Evolutionary conservation across 768 basidiomycete genomes (phyloP), one percentile per base, ranked within the genome.

Genomic region (Rhodotorula toruloides): DNA sequence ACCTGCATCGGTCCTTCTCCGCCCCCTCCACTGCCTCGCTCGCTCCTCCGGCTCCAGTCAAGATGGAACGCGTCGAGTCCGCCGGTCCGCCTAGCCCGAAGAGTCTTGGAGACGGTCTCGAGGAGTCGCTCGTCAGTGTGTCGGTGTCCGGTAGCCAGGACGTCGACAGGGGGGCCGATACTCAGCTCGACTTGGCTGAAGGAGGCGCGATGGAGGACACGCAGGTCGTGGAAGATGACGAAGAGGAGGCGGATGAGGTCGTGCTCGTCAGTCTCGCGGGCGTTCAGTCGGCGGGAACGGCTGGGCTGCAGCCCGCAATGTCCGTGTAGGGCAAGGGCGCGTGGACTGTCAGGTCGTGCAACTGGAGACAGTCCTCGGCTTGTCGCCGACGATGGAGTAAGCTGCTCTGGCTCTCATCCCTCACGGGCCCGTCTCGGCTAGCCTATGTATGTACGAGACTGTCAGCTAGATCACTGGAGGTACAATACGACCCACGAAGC

Each of bases 251-350:
- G n/a, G n/a, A n/a, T n/a, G n/a, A n/a, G 50, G 32, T 52, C 50
- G 31, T 52, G 50, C 50, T 52, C 10, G 50, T 52, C 21, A 49
- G 48, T n/a, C n/a, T n/a, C n/a, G n/a, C n/a, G n/a, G n/a, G n/a
- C n/a, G n/a, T n/a, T n/a, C n/a, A n/a, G n/a, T n/a, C n/a, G n/a
- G n/a, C n/a, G n/a, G n/a, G n/a, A n/a, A n/a, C n/a, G n/a, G n/a
- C n/a, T n/a, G n/a, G n/a, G n/a, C n/a, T n/a, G n/a, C n/a, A n/a
- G n/a, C n/a, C n/a, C n/a, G n/a, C n/a, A n/a, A n/a, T n/a, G n/a
- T n/a, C n/a, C n/a, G n/a, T n/a, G n/a, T n/a, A n/a, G n/a, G n/a
- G n/a, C n/a, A n/a, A n/a, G n/a, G n/a, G n/a, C n/a, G n/a, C n/a
- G n/a, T n/a, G n/a, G n/a, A n/a, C n/a, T n/a, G n/a, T n/a, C n/a